Evolutionary conservation across 2,329 filamentous ascomycete genomes (phyloP).

Genomic region (Pyricularia pennisetigena): DNA sequence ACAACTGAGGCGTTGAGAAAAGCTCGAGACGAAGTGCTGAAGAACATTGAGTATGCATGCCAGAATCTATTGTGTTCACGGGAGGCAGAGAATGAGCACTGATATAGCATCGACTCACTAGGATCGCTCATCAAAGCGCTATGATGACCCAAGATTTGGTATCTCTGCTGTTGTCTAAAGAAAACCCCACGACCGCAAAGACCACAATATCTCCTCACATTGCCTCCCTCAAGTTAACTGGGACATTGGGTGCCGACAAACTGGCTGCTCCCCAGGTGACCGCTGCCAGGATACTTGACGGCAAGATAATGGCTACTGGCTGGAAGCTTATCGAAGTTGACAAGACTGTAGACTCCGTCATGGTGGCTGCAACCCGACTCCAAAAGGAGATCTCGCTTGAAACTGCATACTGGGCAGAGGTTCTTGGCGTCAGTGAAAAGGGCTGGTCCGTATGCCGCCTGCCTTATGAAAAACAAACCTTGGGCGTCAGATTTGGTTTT

Average conservation of each 20-base stretch:
- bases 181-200: slow-evolving; percentile 60
- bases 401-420: slow-evolving; percentile 79
- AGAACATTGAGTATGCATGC: slow-evolving; percentile 40
- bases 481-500: slow-evolving; percentile 86
- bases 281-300: slow-evolving; percentile 36
- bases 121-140: slow-evolving; percentile 46
- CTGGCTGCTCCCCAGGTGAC: slow-evolving; percentile 44
- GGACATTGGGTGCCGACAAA: slow-evolving; percentile 61
- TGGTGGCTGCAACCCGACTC: slow-evolving; percentile 61
- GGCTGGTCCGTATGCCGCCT: slow-evolving; percentile 81
- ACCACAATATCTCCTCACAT: slow-evolving; percentile 61
- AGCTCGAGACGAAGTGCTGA: slow-evolving; percentile 48
- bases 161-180: slow-evolving; percentile 74
- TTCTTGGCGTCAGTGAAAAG: slow-evolving; percentile 68
- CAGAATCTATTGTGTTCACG: background rate
- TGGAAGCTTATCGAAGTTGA: slow-evolving; percentile 74
- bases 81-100: background rate
- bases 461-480: slow-evolving; percentile 59
- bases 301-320: slow-evolving; percentile 50
- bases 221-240: slow-evolving; percentile 61
- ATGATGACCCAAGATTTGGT: slow-evolving; percentile 71
- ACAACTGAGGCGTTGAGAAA: slow-evolving; percentile 30
- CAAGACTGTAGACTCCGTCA: slow-evolving; percentile 61
- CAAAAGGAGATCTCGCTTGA: slow-evolving; percentile 71
- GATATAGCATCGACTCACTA: slow-evolving; percentile 10